A percentile compares a stretch with the other conserved stretches of the same genome.
Evolutionary conservation across 345 rosid genomes (phyloP).

Genomic region (Eucalyptus cloeziana): DNA sequence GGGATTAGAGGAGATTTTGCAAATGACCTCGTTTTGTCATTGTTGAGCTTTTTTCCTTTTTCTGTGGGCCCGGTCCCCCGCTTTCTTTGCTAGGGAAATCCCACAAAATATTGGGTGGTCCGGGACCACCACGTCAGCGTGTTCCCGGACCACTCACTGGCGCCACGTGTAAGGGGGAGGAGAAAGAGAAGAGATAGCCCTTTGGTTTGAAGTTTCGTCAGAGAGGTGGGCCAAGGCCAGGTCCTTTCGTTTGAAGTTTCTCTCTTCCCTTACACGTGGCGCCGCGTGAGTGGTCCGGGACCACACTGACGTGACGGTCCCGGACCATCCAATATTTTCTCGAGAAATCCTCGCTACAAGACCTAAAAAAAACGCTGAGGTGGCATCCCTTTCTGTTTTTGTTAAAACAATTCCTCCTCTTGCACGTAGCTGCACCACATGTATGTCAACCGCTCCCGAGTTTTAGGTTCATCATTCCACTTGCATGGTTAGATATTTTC

Average conservation of each 20-base stretch:
- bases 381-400: background rate
- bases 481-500: background rate
- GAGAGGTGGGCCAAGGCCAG: too few species aligned
- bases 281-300: too few species aligned
- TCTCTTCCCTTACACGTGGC: too few species aligned
- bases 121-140: too few species aligned
- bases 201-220: too few species aligned
- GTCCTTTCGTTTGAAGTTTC: too few species aligned
- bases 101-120: too few species aligned
- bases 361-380: background rate
- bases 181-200: too few species aligned
- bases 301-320: too few species aligned
- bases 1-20: constrained; percentile 78
- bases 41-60: background rate
- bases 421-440: background rate
- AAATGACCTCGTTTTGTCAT: background rate
- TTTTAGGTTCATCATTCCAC: background rate
- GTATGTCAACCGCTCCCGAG: background rate
- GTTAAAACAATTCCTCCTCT: background rate
- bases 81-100: background rate
- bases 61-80: constrained; percentile 25
- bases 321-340: too few species aligned
- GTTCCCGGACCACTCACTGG: too few species aligned
- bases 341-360: background rate
- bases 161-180: too few species aligned